Evolutionary conservation across 352 stramenopile genomes (phyloP).

Genomic region (Pythium aristosporum): DNA sequence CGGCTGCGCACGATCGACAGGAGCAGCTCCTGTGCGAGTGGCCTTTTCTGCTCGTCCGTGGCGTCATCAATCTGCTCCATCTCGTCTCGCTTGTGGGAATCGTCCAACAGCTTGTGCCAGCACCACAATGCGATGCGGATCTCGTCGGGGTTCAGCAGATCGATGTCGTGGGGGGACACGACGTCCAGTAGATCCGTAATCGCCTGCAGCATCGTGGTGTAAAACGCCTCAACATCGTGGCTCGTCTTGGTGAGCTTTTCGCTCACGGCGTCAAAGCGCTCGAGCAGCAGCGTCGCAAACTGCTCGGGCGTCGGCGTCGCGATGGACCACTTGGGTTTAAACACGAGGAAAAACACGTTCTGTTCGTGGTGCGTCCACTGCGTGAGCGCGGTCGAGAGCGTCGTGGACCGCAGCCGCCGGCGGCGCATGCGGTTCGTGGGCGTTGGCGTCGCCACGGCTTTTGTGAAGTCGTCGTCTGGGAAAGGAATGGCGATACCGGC

Average conservation of each 20-base stretch:
- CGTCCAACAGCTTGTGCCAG: conserved; percentile 58
- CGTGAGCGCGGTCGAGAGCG: conserved; percentile 12
- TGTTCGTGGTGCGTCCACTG: conserved; percentile 59
- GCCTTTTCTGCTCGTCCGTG: conserved; percentile 28
- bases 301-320: conserved; percentile 7
- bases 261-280: conserved; percentile 63
- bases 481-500: conserved; percentile 12
- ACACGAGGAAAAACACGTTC: conserved; percentile 65
- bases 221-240: conserved; percentile 61
- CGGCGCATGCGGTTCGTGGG: conserved; percentile 16
- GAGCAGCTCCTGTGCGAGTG: conserved; percentile 44
- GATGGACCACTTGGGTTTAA: conserved; percentile 63
- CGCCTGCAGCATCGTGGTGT: conserved; percentile 48
- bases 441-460: neutral
- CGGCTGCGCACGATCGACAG: conserved; percentile 73
- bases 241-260: conserved; percentile 59
- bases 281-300: conserved; percentile 47
- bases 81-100: conserved; percentile 42
- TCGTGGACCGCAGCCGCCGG: conserved; percentile 18
- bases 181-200: conserved; percentile 43
- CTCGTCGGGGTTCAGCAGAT: conserved; percentile 63
- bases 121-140: conserved; percentile 75
- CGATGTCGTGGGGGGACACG: conserved; percentile 52
- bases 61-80: conserved; percentile 38
- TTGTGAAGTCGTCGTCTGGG: neutral